Evolutionary conservation across 1,284 basidiomycete genomes (phyloP).

Genomic region (Ceratobasidium sp.): DNA sequence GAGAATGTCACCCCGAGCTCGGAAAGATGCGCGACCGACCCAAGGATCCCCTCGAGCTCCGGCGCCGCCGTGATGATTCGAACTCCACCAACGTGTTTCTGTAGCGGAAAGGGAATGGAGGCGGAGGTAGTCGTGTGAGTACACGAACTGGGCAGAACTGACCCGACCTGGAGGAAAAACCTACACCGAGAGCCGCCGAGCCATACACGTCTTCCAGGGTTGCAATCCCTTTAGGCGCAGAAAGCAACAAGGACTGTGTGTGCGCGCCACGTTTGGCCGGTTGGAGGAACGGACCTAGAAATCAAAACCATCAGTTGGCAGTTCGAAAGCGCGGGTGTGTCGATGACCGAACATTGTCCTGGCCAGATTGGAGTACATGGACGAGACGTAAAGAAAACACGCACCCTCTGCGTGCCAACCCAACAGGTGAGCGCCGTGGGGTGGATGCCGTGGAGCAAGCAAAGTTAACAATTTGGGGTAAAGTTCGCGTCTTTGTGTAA

Average conservation of each 20-base stretch:
- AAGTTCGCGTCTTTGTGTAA: constrained; percentile 27
- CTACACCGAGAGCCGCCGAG: constrained; percentile 55
- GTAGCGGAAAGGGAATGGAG: constrained; percentile 50
- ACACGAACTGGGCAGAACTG: background rate
- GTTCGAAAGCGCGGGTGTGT: background rate
- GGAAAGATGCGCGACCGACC: constrained; percentile 71
- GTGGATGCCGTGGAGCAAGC: constrained; percentile 7
- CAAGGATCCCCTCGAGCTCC: constrained; percentile 85
- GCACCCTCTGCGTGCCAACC: constrained; percentile 44
- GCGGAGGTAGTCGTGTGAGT: background rate
- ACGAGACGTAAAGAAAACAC: constrained; percentile 11
- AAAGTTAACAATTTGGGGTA: constrained; percentile 37
- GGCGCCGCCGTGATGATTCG: constrained; percentile 90
- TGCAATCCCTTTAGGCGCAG: constrained; percentile 68
- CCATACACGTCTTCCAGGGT: constrained; percentile 84
- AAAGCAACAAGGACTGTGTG: constrained; percentile 74
- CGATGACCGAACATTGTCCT: background rate
- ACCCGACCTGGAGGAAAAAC: constrained; percentile 21
- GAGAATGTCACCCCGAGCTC: constrained; percentile 81
- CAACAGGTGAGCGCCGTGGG: constrained; percentile 28
- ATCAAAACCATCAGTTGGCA: background rate
- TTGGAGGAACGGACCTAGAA: constrained; percentile 84
- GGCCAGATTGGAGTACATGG: background rate
- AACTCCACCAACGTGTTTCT: constrained; percentile 66
- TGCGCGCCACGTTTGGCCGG: constrained; percentile 85